Conservation (phyloP, 2,329 filamentous ascomycete species). For the Aspergillus novoparasiticus region DNA sequence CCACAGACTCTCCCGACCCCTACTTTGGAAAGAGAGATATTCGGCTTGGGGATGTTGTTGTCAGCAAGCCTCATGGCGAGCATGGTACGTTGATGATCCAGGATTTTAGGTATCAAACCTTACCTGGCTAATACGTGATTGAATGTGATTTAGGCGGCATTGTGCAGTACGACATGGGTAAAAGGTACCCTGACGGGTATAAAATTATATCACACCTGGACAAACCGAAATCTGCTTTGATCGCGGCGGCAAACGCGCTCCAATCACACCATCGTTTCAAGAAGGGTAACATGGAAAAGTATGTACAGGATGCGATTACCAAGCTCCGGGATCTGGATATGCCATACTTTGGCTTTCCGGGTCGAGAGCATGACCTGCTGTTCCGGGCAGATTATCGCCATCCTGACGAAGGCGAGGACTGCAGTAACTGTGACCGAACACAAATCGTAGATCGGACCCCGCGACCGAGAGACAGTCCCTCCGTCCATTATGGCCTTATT, state of each 20-base stretch:
- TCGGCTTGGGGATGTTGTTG: slow-evolving; percentile 2
- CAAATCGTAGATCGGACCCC: background rate
- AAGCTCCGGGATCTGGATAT: no score
- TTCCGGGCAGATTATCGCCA: background rate
- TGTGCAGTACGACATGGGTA: background rate
- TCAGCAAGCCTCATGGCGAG: background rate
- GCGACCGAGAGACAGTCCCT: background rate
- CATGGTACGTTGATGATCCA: background rate
- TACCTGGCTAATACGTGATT: background rate
- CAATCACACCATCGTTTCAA: background rate
- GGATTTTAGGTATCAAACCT: no score
- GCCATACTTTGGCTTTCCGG: no score
- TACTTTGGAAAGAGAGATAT: background rate
- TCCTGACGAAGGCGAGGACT: background rate
- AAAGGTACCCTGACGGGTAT: background rate
- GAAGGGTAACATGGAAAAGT: background rate
- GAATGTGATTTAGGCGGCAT: background rate
- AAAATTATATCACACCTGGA: background rate
- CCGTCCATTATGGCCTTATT: slow-evolving; percentile 3
- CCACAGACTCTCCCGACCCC: background rate
- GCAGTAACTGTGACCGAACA: background rate
- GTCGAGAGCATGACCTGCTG: background rate
- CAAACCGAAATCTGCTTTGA: background rate
- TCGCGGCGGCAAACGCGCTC: background rate
- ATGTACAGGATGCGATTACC: background rate